These are phyloP conservation scores for Nidularia pulvinata DNA, from an alignment of 768 basidiomycete species.

Conservation along the genomic window DNA sequence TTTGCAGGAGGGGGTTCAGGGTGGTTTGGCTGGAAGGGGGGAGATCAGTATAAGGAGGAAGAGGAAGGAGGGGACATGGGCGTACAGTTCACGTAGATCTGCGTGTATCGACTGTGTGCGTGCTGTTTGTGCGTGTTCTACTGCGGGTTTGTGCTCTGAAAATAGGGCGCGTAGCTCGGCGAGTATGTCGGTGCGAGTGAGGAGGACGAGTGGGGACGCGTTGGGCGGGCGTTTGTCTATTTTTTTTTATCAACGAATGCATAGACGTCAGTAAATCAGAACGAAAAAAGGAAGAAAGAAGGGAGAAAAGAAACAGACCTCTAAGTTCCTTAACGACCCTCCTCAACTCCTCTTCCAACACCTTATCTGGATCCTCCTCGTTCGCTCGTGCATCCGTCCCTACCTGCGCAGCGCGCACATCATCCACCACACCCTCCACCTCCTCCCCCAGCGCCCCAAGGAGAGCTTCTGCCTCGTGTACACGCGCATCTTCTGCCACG, in stretches of 20 bases:
- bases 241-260: too few relatives aligned
- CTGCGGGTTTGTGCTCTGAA: not conserved
- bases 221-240: constrained; percentile 1
- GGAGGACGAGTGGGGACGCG: constrained; percentile 17
- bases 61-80: too few relatives aligned
- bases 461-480: constrained; percentile 25
- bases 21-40: constrained; percentile 5
- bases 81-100: not conserved
- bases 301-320: too few relatives aligned
- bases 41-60: too few relatives aligned
- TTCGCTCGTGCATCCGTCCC: too few relatives aligned
- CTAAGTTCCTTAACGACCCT: constrained; percentile 10
- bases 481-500: constrained; percentile 5
- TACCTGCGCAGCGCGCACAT: constrained; percentile 2
- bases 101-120: too few relatives aligned
- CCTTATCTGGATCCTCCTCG: too few relatives aligned
- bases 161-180: constrained; percentile 5
- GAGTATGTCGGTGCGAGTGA: constrained; percentile 16
- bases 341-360: constrained; percentile 11
- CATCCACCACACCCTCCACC: constrained; percentile 19
- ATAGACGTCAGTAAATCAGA: too few relatives aligned
- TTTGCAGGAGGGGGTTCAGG: constrained; percentile 11
- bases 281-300: too few relatives aligned
- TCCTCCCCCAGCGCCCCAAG: constrained; percentile 30
- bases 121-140: not conserved